Conservation (phyloP, 129 eudicot species). For the Lactuca saligna region DNA sequence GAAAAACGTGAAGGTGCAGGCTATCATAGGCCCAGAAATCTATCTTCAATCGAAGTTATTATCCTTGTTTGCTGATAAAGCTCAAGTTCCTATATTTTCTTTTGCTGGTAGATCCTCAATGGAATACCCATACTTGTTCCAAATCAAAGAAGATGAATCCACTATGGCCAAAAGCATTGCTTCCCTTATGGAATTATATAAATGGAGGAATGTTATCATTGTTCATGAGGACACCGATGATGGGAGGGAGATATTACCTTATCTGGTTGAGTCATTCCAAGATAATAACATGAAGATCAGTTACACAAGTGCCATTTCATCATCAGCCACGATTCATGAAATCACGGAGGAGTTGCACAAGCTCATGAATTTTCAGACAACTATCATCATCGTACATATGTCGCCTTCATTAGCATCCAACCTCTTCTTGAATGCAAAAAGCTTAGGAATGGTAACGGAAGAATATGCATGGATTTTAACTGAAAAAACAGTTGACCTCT, state of each 20-base stretch:
- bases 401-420: constrained; percentile 35
- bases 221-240: constrained; percentile 27
- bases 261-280: constrained; percentile 20
- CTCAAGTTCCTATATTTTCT: constrained; percentile 31
- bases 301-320: constrained; percentile 30
- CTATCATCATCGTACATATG: constrained; percentile 44
- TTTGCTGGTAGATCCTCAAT: constrained; percentile 8
- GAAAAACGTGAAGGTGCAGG: constrained; percentile 25
- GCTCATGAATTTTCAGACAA: constrained; percentile 38
- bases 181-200: constrained; percentile 18
- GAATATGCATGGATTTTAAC: constrained; percentile 60
- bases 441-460: constrained; percentile 41
- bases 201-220: constrained; percentile 28
- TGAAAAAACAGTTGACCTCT: constrained; percentile 15
- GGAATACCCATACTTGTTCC: constrained; percentile 29
- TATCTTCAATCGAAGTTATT: constrained; percentile 9
- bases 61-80: constrained; percentile 15
- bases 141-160: constrained; percentile 30
- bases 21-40: constrained; percentile 35
- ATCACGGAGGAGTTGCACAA: constrained; percentile 35
- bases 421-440: constrained; percentile 37
- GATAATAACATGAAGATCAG: constrained; percentile 12
- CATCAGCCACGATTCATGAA: constrained; percentile 32
- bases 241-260: constrained; percentile 22
- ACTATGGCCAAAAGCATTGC: constrained; percentile 25